Percentiles rank a stretch among this genome's conserved stretches.
Conservation (phyloP, 176 grass and related monocot species). For the Oryza officinalis region DNA sequence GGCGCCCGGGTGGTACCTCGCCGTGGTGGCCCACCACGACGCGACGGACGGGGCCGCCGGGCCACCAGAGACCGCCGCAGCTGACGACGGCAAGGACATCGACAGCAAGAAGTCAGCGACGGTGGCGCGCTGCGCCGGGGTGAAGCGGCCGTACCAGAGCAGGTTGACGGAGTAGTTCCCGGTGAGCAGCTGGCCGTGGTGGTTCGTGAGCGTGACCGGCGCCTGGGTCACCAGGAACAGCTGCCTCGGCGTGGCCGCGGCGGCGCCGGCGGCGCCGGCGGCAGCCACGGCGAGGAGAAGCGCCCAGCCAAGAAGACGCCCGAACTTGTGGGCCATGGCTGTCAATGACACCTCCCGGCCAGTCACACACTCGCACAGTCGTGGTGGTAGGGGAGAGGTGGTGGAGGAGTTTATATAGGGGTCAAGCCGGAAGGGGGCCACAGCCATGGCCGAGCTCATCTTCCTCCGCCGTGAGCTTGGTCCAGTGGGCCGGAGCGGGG, state of each 20-base stretch:
- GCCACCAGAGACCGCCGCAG: neutral
- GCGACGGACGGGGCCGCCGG: slow-evolving; percentile 46
- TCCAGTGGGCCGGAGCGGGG: slow-evolving; percentile 4
- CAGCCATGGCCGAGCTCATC: too few relatives aligned
- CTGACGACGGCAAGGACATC: slow-evolving; percentile 22
- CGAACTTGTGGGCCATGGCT: slow-evolving; percentile 37
- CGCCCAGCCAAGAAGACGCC: neutral
- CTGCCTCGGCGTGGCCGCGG: slow-evolving; percentile 41
- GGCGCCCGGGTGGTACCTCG: slow-evolving; percentile 57
- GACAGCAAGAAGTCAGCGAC: slow-evolving; percentile 69
- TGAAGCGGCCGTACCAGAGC: slow-evolving; percentile 79
- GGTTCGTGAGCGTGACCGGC: slow-evolving; percentile 62
- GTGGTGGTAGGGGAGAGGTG: neutral
- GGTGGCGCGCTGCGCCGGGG: slow-evolving; percentile 58
- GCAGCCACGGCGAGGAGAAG: slow-evolving; percentile 1
- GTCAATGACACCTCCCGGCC: neutral
- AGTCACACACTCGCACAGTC: neutral
- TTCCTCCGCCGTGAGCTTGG: neutral
- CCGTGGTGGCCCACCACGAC: slow-evolving; percentile 69
- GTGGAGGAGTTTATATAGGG: slow-evolving; percentile 51
- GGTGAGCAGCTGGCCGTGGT: slow-evolving; percentile 65
- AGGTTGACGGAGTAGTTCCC: slow-evolving; percentile 68
- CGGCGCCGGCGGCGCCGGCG: slow-evolving; percentile 7
- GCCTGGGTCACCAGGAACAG: slow-evolving; percentile 57
- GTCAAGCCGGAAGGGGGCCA: neutral